These are phyloP conservation scores for Erodium texanum DNA, from an alignment of 441 rosid genomes.

Conservation along the genomic window DNA sequence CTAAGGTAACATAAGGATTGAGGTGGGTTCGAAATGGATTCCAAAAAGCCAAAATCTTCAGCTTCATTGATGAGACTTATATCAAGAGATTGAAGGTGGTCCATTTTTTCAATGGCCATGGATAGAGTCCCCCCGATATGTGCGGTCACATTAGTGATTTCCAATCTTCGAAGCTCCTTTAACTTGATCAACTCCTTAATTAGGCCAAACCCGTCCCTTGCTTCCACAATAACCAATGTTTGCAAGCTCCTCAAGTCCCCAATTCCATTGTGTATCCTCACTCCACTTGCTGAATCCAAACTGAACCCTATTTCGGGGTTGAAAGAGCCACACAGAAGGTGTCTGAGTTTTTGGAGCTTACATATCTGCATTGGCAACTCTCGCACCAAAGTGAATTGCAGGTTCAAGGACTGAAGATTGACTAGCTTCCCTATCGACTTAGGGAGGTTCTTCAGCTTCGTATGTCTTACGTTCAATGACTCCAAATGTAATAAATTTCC, in stretches of 20 bases:
- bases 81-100: background rate
- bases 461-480: conserved; percentile 3
- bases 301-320: background rate
- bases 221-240: background rate
- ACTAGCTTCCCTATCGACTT: conserved; percentile 12
- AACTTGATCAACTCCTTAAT: background rate
- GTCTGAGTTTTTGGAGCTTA: background rate
- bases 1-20: background rate
- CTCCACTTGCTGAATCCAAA: background rate
- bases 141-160: background rate
- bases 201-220: background rate
- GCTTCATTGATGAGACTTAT: background rate
- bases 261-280: background rate
- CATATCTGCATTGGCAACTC: conserved; percentile 10
- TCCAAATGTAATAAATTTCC: conserved; percentile 13
- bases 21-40: conserved; percentile 8
- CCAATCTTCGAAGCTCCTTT: conserved; percentile 6
- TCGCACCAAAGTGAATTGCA: background rate
- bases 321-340: background rate
- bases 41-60: background rate
- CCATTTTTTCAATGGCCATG: background rate
- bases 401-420: conserved; percentile 10
- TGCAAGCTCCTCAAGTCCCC: background rate
- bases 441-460: conserved; percentile 11
- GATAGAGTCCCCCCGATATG: conserved; percentile 1